Evolutionary conservation across 2,329 filamentous ascomycete genomes (phyloP), one percentile per base, ranked within the genome.

Genomic region (Plectosphaerella cucumerina): DNA sequence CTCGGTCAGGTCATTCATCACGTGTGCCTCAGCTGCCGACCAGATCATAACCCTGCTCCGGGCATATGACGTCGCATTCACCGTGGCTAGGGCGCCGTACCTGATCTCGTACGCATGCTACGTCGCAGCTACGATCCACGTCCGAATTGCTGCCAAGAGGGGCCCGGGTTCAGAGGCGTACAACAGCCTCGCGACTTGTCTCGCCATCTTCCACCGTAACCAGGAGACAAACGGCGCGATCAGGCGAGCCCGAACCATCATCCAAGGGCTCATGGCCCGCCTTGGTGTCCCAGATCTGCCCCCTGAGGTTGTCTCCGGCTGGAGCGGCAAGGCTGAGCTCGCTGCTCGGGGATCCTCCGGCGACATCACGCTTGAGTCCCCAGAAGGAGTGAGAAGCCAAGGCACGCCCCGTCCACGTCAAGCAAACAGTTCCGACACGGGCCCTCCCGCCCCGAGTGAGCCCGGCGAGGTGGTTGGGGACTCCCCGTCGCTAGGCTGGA

Each of bases 21-120:
- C 66, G 34, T 81, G 77, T 51, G 70, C 72, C 0, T 64, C 65
- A 1, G 76, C 77, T 0, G 77, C 77, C 0, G 63, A 65, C 10
- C 65, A 66, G 14, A 79, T 80, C 4, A 68, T 70, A 14, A 60
- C 63, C 3, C 59, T 80, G 0, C 56, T 80, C 0, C 66, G 69
- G 18, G 63, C 66, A 5, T 80, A 80, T 43, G 66, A 76, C 21
- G 60, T 62, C 26, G 63, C 69, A 0, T 80, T 76, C 39, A 73
- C 70, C 1, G 66, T 78, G 2, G 62, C 66, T 11, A 62, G 70
- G 11, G 74, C 78, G 0, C 78, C 78, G 0, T 81, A 81, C 50
- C 62, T 81, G 1, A 70, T 81, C 17, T 77, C 75, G 0, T 82
- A 82, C 58, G 76, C 79, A 0, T 79, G 75, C 0, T 82, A 81